Base-by-base conservation (phyloP, 129 eudicot genomes). In the Lactuca saligna region DNA sequence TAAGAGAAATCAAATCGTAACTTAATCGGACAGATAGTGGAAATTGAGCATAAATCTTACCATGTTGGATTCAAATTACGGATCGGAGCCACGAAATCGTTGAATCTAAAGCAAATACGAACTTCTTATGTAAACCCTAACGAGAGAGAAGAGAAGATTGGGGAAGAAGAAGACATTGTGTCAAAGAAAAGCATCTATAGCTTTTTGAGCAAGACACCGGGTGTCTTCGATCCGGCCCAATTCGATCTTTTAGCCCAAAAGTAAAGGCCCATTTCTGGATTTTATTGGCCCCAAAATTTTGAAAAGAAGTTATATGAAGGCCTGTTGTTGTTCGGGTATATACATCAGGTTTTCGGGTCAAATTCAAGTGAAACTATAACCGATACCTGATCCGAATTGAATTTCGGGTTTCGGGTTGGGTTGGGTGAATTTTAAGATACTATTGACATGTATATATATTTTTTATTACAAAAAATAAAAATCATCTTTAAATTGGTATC, bases 91-190 rank as follows among this genome's bases (percentile, higher is more conserved):
- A 31, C 44, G 9, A 54, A 69, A 78, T 58, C 35, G 66, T 57
- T 17, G 63, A 54, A 34, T 20, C 54, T 14, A 48, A 44, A 53
- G 29, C 25, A 53, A 37, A 8, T 37, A 38, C 12, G 33, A 61
- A 46, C 10, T 70, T 54, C 35, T 64, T 46, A 61, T n/a, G 87
- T 20, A 29, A 75, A 82, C 87, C 87, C 83, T 82, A 79, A 70
- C 51, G 31, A 65, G 29, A 48, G 37, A 48, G 57, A 48, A 65
- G 7, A 42, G 42, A 20, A 64, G 15, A 65, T 65, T 34, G 57
- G 54, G 70, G 38, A 44, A 44, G 57, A 65, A 65, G 70, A 48
- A 29, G 57, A 25, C 42, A 29, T 46, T 16, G 17, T n/a, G 16
- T 61, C 35, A 48, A 3, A 65, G 37, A 49, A 65, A 25, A 49